Conservation (phyloP, 192 early-diverging fungal genomes). For the Rhizophagus prolifer region DNA sequence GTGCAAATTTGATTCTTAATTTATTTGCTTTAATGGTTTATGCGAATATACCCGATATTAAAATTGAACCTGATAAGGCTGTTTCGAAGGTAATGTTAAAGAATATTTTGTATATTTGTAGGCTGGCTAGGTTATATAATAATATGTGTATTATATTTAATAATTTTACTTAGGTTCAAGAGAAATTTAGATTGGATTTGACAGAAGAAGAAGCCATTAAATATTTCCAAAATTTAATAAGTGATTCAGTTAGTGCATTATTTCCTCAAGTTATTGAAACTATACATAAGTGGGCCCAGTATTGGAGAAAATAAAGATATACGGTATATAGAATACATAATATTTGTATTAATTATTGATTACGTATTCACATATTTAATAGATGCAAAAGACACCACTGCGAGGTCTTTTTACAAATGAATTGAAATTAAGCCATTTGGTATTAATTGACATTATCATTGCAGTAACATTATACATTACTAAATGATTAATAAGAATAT, state of each 20-base stretch:
- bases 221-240: constrained; percentile 89
- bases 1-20: constrained; percentile 95
- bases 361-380: too few relatives aligned
- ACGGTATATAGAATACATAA: too few relatives aligned
- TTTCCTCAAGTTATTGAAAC: constrained; percentile 99
- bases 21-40: constrained; percentile 98
- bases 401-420: too few relatives aligned
- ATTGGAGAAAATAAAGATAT: constrained; percentile 58
- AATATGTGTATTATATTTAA: background rate
- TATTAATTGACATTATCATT: too few relatives aligned
- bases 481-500: too few relatives aligned
- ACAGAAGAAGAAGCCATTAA: constrained; percentile 93
- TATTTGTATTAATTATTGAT: too few relatives aligned
- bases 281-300: constrained; percentile 95
- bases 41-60: constrained; percentile 95
- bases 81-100: constrained; percentile 89
- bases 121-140: too few relatives aligned
- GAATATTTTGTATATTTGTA: constrained; percentile 34
- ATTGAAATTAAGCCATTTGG: too few relatives aligned
- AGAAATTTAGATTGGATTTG: constrained; percentile 91
- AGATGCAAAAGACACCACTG: too few relatives aligned
- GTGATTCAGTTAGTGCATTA: constrained; percentile 89
- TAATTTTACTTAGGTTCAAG: constrained; percentile 72
- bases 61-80: constrained; percentile 96
- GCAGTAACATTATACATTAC: too few relatives aligned